Base-by-base conservation (phyloP, 441 rosid genomes). In the Populus tomentosa region DNA sequence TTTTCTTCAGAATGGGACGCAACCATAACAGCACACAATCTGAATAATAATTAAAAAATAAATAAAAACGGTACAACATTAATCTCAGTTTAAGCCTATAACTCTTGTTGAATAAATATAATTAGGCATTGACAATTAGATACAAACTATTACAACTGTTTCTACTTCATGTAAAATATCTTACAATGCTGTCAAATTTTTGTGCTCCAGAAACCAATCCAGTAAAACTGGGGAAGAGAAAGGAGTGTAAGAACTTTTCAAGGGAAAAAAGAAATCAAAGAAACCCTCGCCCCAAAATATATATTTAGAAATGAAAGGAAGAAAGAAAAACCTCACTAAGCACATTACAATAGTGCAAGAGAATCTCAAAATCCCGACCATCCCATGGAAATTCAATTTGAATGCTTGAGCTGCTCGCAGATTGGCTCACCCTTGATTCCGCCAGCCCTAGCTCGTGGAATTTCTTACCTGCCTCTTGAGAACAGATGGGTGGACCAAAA, bases 341-440 rank as follows among this genome's bases (percentile, higher is more conserved):
- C 87, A 86, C 87, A 83, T 76, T 66, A 80, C 87, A 84, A 79
- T 69, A 85, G 92, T 86, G 87, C 89, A 77, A 86, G 84, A 84
- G 88, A 88, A 87, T 89, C 72, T 82, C 89, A 85, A 88, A 89
- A 88, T 83, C 84, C 87, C 73, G 75, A 87, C 86, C 85, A 73
- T 75, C 75, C 85, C 56, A 46, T 26, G 18, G 70, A 80, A 80
- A 69, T 70, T 76, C 81, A 67, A 76, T 75, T 66, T 82, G 73
- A 75, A 74, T 78, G 81, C 76, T 14, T 46, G 56, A 46, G 20
- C 81, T 18, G 79, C 84, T 64, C 70, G 79, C 69, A 77, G 79
- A 82, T 83, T 79, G 61, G 82, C 85, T 85, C 88, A 62, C 85
- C 82, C 78, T 80, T 72, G 67, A 71, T 82, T 77, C 86, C 84